Evolutionary conservation across 2,329 filamentous ascomycete genomes (phyloP), one percentile per base, ranked within the genome.

Genomic region (Ascochyta clinopodiicola): DNA sequence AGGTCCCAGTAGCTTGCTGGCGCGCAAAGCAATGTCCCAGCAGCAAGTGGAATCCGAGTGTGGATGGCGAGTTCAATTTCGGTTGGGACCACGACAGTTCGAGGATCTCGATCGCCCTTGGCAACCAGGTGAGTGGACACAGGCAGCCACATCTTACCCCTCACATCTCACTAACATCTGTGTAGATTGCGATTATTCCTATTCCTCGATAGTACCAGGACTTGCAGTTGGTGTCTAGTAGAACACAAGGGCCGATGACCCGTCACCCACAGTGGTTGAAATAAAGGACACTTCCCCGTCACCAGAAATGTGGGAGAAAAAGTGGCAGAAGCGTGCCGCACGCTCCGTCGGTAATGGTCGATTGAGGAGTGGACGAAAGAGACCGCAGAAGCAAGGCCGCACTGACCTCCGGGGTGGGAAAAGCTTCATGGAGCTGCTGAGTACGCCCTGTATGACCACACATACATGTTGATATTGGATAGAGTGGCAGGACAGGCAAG

Each of bases 51-150:
- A 69, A 75, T 39, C 64, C 70, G 3, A 57, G 59, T 25, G 66
- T 71, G 13, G 64, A 76, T 39, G 72, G 69, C 44, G 70, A 75
- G 31, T 72, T 71, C 44, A 73, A 64, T 55, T 60, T 77, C n/a
- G 69, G 70, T 21, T 77, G 75, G 75, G 72, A 77, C 36, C 67
- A 72, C 31, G 72, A 77, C 52, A 70, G 72, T 34, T 73, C 74
- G 46, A 69, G 70, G 44, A 44, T 77, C 27, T 75, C 74, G 0
- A 68, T 75, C 42, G 70, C 71, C 7, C 64, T 76, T 22, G 73
- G 71, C 39, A 75, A 76, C 48, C 73, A 76, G 69, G 74, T 75
- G 59, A 39, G 67, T 54, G 9, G 5, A 8, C 19, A 9, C 27
- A 24, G 29, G 6, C 21, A 10, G 37, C 25, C 37, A 5, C 1